Percentiles rank a stretch among this genome's conserved stretches.
Evolutionary conservation across 228 moss, liverwort and hornwort genomes (phyloP).

Genomic region (Sphagnum fallax): DNA sequence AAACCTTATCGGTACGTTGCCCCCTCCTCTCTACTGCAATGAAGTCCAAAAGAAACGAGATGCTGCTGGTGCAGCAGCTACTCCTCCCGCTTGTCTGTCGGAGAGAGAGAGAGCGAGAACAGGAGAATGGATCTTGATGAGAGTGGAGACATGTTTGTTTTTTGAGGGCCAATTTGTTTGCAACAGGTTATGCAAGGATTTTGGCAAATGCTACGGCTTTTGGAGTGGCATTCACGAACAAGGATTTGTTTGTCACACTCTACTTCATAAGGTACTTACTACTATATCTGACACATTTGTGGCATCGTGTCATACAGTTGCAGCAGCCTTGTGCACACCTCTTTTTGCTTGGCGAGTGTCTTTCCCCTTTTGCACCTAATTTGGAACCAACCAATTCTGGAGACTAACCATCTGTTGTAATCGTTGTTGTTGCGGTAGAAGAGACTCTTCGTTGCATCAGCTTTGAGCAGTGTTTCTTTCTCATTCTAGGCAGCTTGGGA

Average conservation of each 20-base stretch:
- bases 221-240: conserved; percentile 62
- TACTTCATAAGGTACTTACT: conserved; percentile 59
- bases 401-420: background rate
- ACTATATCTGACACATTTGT: background rate
- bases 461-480: no score
- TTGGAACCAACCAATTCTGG: background rate
- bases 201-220: conserved; percentile 66
- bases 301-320: background rate
- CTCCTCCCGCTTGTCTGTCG: background rate
- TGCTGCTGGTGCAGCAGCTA: background rate
- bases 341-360: background rate
- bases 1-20: conserved; percentile 64
- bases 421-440: no score
- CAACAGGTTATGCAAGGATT: conserved; percentile 75
- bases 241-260: conserved; percentile 50
- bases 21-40: background rate
- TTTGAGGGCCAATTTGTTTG: background rate
- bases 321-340: background rate
- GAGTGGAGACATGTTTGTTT: background rate
- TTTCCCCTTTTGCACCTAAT: background rate
- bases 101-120: background rate
- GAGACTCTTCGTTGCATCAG: no score
- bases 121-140: background rate
- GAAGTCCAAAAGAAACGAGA: no score
- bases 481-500: background rate